phyloP scores from a whole-genome alignment of 768 basidiomycete genomes.

The Myochromella boudieri region DNA sequence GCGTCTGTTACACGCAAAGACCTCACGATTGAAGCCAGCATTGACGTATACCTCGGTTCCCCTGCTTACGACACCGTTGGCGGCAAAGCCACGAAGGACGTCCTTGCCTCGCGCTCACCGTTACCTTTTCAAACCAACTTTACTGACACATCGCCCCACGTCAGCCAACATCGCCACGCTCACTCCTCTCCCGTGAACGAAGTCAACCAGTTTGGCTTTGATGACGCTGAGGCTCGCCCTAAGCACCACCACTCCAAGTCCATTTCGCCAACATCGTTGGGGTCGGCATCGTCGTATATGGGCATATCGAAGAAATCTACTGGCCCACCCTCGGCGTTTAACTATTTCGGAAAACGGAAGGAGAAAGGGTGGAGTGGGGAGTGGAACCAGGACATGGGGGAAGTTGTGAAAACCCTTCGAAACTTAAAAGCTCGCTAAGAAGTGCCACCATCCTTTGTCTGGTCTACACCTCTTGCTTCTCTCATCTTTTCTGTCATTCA shows the following conservation, averaged over 20 bases:
- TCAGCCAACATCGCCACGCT: conserved; percentile 1
- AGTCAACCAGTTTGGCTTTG: not conserved
- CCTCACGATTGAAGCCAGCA: not conserved
- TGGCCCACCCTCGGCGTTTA: conserved; percentile 9
- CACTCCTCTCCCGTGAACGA: conserved; percentile 6
- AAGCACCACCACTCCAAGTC: conserved; percentile 3
- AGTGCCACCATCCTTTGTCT: not conserved
- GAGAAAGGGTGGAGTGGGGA: conserved; percentile 32
- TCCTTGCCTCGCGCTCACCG: conserved; percentile 11
- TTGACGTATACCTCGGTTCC: not conserved
- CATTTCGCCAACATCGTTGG: not conserved
- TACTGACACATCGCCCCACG: not conserved
- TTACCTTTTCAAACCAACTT: conserved; percentile 14
- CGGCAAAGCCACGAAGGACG: conserved; percentile 13
- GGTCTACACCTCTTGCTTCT: not conserved
- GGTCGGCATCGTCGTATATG: not conserved
- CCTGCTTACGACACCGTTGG: not conserved
- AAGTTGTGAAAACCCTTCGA: conserved; percentile 21
- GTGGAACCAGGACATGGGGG: conserved; percentile 31
- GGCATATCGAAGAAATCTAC: no score
- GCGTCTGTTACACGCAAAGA: not conserved
- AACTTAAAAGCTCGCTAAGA: conserved; percentile 16
- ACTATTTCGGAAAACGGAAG: conserved; percentile 14
- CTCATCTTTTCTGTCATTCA: not conserved
- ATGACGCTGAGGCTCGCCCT: not conserved